A percentile compares a stretch with the other conserved stretches of the same genome.
Evolutionary conservation across 78 protist species (phyloP).

Genomic region (Dictyostelium brefeldianum): DNA sequence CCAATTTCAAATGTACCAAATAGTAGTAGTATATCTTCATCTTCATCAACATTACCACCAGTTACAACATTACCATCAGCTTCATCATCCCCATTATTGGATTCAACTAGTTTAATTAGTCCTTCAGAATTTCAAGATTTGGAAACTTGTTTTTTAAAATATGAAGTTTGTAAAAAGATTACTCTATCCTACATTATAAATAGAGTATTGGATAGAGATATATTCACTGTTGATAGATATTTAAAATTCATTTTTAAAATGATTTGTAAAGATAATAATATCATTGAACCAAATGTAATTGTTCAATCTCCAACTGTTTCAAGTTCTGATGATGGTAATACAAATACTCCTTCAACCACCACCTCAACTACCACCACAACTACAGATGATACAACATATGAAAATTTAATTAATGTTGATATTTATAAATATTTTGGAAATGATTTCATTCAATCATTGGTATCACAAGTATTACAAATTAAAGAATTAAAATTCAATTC

Average conservation of each 20-base stretch:
- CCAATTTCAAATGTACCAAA: not conserved
- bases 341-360: not conserved
- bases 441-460: constrained; percentile 51
- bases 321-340: not conserved
- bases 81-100: not conserved
- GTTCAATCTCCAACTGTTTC: constrained; percentile 9
- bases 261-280: not conserved
- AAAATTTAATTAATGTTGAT: not conserved
- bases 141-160: constrained; percentile 27
- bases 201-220: constrained; percentile 24
- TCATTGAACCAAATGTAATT: not conserved
- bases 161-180: constrained; percentile 27
- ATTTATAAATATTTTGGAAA: constrained; percentile 13
- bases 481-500: constrained; percentile 35
- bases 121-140: constrained; percentile 10
- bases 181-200: constrained; percentile 41
- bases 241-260: constrained; percentile 15
- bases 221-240: constrained; percentile 31
- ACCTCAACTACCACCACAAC: not conserved
- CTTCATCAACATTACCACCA: not conserved
- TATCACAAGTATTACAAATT: constrained; percentile 8
- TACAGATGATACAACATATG: constrained; percentile 1
- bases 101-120: not conserved
- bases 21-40: no score
- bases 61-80: not conserved